Conservation (phyloP, 2,329 filamentous ascomycete species). For the Fusarium concolor region DNA sequence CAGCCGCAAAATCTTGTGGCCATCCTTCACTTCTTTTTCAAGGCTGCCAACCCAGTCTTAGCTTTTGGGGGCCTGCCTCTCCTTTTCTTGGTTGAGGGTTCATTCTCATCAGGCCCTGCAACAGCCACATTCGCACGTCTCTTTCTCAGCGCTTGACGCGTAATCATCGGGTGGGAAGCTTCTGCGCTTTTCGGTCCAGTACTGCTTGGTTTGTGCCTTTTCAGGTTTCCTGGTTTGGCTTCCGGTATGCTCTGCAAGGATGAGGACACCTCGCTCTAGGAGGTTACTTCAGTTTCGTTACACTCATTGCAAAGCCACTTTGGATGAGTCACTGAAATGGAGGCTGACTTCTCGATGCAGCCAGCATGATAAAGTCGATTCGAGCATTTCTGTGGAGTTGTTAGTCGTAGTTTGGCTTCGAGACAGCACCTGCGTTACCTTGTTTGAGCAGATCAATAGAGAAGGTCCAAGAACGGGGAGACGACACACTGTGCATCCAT, state of each 20-base stretch:
- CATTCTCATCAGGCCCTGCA: neutral
- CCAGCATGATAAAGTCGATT: constrained; percentile 61
- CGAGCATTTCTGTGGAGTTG: constrained; percentile 53
- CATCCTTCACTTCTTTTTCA: constrained; percentile 9
- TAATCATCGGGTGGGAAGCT: constrained; percentile 3
- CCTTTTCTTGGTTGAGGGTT: constrained; percentile 8
- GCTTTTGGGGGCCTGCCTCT: constrained; percentile 11
- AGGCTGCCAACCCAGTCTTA: neutral
- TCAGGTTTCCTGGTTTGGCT: neutral
- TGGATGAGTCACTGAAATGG: constrained; percentile 51
- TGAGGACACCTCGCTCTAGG: constrained; percentile 44
- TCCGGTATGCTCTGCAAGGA: constrained; percentile 15
- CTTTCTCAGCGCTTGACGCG: constrained; percentile 11
- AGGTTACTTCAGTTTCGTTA: constrained; percentile 38
- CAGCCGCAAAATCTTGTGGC: neutral
- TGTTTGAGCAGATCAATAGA: constrained; percentile 62
- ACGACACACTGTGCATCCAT: constrained; percentile 62
- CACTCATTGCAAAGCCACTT: constrained; percentile 62
- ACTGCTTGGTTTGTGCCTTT: neutral
- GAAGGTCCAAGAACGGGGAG: constrained; percentile 61
- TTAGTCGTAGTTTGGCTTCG: constrained; percentile 30
- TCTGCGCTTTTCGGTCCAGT: constrained; percentile 8
- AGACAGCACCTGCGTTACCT: constrained; percentile 52
- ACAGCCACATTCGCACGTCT: neutral
- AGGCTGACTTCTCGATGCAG: constrained; percentile 56